Evolutionary conservation across 2,329 filamentous ascomycete species (phyloP).

Genomic region (Orbilia blumenaviensis): DNA sequence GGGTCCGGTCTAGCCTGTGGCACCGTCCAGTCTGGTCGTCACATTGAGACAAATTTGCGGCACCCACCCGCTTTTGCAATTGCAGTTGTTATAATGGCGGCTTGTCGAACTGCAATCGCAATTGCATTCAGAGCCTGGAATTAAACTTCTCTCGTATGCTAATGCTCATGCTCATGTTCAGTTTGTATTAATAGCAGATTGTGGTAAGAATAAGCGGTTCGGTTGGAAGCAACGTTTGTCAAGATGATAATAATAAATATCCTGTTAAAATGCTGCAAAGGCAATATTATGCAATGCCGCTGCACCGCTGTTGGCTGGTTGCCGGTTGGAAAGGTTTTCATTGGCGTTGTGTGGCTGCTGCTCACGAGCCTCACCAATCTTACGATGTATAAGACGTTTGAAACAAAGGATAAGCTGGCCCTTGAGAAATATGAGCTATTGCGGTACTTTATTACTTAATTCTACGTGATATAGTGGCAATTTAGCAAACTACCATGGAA

Average conservation of each 20-base stretch:
- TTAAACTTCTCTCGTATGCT: too few relatives aligned
- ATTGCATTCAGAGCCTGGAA: background rate
- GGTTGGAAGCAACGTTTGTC: too few relatives aligned
- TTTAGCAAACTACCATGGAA: background rate
- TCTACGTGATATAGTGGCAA: conserved; percentile 33
- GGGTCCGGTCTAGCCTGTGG: too few relatives aligned
- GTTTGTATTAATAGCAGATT: background rate
- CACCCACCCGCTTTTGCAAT: background rate
- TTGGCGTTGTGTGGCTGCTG: conserved; percentile 23
- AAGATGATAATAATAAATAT: too few relatives aligned
- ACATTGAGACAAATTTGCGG: background rate
- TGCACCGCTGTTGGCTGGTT: too few relatives aligned
- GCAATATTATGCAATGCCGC: background rate
- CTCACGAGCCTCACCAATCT: conserved; percentile 35
- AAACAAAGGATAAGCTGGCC: background rate
- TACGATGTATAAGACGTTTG: background rate
- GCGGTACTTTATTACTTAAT: conserved; percentile 17
- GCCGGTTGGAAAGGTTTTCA: background rate
- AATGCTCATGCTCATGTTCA: too few relatives aligned
- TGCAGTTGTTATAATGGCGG: conserved; percentile 5
- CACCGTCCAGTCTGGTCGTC: background rate
- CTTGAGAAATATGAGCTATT: background rate
- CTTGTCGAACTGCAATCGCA: background rate
- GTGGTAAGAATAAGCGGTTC: background rate
- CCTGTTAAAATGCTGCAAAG: background rate